Base-by-base conservation (phyloP, 1,139 yeast species). In the Yamadazyma triangularis region DNA sequence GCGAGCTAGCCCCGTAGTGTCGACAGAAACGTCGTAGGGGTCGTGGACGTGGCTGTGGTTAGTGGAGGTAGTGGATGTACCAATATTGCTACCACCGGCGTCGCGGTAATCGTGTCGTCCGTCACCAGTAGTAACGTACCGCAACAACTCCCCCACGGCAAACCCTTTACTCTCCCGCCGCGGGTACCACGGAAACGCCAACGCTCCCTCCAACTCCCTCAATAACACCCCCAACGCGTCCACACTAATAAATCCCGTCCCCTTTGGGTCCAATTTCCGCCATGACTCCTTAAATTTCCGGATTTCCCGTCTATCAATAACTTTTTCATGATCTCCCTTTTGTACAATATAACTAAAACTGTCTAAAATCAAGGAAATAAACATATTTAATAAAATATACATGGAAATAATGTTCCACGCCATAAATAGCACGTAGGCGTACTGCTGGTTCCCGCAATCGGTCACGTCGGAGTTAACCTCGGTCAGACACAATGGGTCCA, bases 341-440 rank as follows among this genome's bases (percentile, higher is more conserved):
- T 73, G 71, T 50, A 73, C 74, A 28, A 91, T 85, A 51, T 88
- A 91, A 60, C 95, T 85, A 70, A 91, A 91, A 52, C 86, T 87
- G 48, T 86, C 95, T 56, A 86, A 79, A 37, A 91, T 81, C 47
- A 91, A 71, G n/a, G 97, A 89, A 35, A 91, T 76, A 60, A 89
- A 82, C 81, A 91, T 80, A 61, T 89, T 91, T 55, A 87, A 73
- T 58, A 91, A 87, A 31, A 91, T 87, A 60, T 87, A 91, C 97
- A 89, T 88, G 37, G 96, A 88, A 2, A 86, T 49, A 32, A 91
- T 64, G 55, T 89, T 91, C 98, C 98, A 91, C 1, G 87, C 66
- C 49, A 86, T 77, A 58, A 91, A 82, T 25, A 91, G 55, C 19
- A 83, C 51, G 50, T 81, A 82, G 0, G 96, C 95, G 53, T 83